Percentiles rank a stretch among this genome's conserved stretches.
Evolutionary conservation across 768 basidiomycete species (phyloP).

Genomic region (Lactarius vividus): DNA sequence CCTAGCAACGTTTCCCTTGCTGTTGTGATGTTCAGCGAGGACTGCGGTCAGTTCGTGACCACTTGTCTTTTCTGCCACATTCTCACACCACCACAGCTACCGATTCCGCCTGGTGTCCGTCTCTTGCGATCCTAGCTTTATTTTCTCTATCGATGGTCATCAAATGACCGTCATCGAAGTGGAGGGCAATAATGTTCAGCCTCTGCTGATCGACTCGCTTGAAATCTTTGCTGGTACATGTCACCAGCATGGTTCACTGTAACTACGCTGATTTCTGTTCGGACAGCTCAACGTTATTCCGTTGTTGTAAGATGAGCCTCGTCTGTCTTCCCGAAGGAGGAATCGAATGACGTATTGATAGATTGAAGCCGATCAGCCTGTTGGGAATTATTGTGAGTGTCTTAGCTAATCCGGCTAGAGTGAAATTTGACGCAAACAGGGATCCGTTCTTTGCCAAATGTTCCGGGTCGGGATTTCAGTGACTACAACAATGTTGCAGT

Average conservation of each 20-base stretch:
- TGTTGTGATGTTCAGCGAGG: conserved; percentile 18
- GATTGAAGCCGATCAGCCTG: background rate
- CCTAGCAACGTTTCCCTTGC: background rate
- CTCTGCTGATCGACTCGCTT: conserved; percentile 13
- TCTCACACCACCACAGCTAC: background rate
- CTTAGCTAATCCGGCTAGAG: background rate
- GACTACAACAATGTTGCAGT: conserved; percentile 19
- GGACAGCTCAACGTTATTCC: conserved; percentile 9
- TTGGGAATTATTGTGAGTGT: conserved; percentile 3
- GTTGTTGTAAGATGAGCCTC: background rate
- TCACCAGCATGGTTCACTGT: background rate
- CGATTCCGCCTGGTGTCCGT: background rate
- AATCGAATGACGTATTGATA: background rate
- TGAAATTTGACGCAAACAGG: background rate
- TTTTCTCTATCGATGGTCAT: conserved; percentile 22
- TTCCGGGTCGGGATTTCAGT: background rate
- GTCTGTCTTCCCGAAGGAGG: no score
- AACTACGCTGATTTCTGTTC: background rate
- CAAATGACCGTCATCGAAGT: conserved; percentile 25
- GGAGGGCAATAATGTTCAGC: conserved; percentile 15
- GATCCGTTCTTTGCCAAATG: conserved; percentile 5
- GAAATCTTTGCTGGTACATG: conserved; percentile 6
- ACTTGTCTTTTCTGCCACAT: background rate
- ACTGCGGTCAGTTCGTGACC: conserved; percentile 1
- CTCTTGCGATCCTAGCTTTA: conserved; percentile 10